These are phyloP conservation scores for Tylopilus rubrobrunneus DNA, from an alignment of 768 basidiomycete species.

Conservation along the genomic window DNA sequence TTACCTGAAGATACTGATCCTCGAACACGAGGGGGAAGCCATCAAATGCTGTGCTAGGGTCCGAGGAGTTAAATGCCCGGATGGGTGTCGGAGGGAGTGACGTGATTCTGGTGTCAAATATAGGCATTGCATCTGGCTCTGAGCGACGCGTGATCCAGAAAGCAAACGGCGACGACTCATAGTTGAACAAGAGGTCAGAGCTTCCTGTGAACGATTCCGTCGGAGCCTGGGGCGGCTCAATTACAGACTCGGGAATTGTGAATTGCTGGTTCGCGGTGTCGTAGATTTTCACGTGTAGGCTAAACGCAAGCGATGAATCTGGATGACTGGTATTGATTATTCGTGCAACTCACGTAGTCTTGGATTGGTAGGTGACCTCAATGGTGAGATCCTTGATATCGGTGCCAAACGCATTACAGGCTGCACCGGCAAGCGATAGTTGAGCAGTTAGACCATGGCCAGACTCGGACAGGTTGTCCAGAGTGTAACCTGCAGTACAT, in stretches of 20 bases:
- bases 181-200: conserved; percentile 70
- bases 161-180: conserved; percentile 59
- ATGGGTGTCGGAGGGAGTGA: conserved; percentile 62
- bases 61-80: conserved; percentile 47
- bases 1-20: conserved; percentile 72
- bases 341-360: conserved; percentile 37
- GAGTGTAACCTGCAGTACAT: conserved; percentile 46
- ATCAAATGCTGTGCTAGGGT: conserved; percentile 53
- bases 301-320: conserved; percentile 19
- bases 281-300: conserved; percentile 65
- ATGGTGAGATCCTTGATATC: conserved; percentile 60
- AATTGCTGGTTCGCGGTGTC: conserved; percentile 62
- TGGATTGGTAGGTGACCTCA: conserved; percentile 62
- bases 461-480: conserved; percentile 42
- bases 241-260: conserved; percentile 54
- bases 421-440: conserved; percentile 48
- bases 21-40: conserved; percentile 74
- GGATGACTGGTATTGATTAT: neutral
- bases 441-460: conserved; percentile 50
- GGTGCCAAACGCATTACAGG: conserved; percentile 63
- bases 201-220: conserved; percentile 31
- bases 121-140: conserved; percentile 46
- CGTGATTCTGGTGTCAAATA: conserved; percentile 67
- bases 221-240: conserved; percentile 41
- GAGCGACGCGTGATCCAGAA: conserved; percentile 78